Conservation (phyloP, 495 filamentous ascomycete species). For the Talaromyces thailandensis region DNA sequence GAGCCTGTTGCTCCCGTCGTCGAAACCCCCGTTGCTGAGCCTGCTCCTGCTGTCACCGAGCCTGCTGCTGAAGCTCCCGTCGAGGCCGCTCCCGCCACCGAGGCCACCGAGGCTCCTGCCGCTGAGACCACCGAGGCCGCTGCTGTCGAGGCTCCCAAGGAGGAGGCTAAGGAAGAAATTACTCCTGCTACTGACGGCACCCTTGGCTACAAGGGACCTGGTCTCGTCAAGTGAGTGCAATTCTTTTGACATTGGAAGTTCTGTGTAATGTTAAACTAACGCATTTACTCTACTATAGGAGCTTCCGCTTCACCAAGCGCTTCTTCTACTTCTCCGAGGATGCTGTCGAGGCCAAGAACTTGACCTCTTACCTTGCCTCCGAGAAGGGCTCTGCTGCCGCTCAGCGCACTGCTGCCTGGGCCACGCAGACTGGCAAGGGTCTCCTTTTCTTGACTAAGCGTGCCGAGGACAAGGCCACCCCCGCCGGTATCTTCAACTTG, state of each 20-base stretch:
- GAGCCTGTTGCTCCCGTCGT: constrained; percentile 32
- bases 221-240: constrained; percentile 76
- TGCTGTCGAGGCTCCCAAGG: constrained; percentile 37
- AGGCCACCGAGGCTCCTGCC: constrained; percentile 26
- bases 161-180: constrained; percentile 38
- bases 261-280: neutral
- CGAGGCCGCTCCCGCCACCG: constrained; percentile 12
- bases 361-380: constrained; percentile 65
- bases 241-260: constrained; percentile 17
- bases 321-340: constrained; percentile 93
- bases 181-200: constrained; percentile 56
- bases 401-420: constrained; percentile 78
- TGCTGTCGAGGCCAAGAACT: constrained; percentile 63
- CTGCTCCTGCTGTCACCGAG: constrained; percentile 21
- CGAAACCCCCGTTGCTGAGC: constrained; percentile 28
- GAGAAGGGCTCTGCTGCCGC: constrained; percentile 68
- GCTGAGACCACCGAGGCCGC: constrained; percentile 36
- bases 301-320: constrained; percentile 60
- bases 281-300: constrained; percentile 27
- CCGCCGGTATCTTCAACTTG: constrained; percentile 75
- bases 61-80: constrained; percentile 25
- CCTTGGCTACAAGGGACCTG: constrained; percentile 80
- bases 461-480: constrained; percentile 67
- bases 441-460: constrained; percentile 89
- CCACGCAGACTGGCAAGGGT: constrained; percentile 88